A percentile compares a stretch with the other conserved stretches of the same genome.
These are phyloP conservation scores for Fistulina hepatica DNA, from an alignment of 1,284 basidiomycete species.

Conservation along the genomic window DNA sequence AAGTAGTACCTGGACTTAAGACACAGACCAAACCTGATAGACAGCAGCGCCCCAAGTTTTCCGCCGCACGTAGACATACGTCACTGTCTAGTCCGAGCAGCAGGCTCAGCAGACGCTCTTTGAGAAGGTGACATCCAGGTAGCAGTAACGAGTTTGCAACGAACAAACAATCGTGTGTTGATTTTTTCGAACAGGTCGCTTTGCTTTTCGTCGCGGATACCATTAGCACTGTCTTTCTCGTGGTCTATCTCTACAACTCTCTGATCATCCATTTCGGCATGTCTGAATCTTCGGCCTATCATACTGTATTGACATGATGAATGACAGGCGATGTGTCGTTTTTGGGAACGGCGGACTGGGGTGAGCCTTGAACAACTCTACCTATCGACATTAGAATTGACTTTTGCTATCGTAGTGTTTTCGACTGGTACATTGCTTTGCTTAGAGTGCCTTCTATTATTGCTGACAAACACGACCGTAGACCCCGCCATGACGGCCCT, in stretches of 20 bases:
- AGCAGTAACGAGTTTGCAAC: neutral
- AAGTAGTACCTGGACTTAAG: no score
- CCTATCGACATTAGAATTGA: constrained; percentile 9
- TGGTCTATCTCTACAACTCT: constrained; percentile 26
- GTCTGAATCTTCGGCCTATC: neutral
- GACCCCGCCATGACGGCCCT: constrained; percentile 28
- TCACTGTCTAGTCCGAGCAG: neutral
- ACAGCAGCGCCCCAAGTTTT: no score
- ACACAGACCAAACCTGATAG: no score
- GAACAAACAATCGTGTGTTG: neutral
- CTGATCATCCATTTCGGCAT: constrained; percentile 26
- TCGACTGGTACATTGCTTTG: neutral
- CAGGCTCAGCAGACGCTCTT: neutral
- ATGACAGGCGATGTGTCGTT: constrained; percentile 20
- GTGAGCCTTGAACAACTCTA: constrained; percentile 12
- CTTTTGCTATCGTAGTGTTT: constrained; percentile 26
- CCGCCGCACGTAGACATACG: neutral
- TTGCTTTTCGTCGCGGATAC: constrained; percentile 27
- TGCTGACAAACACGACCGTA: constrained; percentile 7
- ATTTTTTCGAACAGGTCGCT: constrained; percentile 18
- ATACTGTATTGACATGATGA: neutral
- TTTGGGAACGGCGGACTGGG: constrained; percentile 26
- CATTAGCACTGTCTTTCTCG: constrained; percentile 25
- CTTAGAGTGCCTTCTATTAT: neutral
- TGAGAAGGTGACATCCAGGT: neutral